These are phyloP conservation scores for Globisporangium orthogonon DNA, from an alignment of 352 stramenopile genomes.

Conservation along the genomic window DNA sequence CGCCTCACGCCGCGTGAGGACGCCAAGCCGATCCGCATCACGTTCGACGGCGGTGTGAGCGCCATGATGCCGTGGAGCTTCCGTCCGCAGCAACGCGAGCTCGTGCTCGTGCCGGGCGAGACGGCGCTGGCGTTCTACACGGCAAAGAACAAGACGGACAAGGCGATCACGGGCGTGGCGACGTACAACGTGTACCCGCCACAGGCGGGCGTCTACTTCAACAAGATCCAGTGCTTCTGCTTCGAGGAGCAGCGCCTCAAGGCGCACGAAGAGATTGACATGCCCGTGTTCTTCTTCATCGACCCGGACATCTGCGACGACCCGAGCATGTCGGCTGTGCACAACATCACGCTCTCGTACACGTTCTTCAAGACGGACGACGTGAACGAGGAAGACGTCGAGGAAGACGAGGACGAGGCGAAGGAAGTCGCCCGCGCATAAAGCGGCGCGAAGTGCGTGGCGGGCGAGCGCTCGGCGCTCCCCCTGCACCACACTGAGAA, in stretches of 20 bases:
- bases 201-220: slow-evolving; percentile 97
- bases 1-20: slow-evolving; percentile 90
- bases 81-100: slow-evolving; percentile 91
- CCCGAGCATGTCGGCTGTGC: slow-evolving; percentile 92
- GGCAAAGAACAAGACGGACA: slow-evolving; percentile 95
- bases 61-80: slow-evolving; percentile 97
- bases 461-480: too few species aligned
- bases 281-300: slow-evolving; percentile 99
- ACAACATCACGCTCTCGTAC: slow-evolving; percentile 98
- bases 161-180: slow-evolving; percentile 97
- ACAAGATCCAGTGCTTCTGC: slow-evolving; percentile 99
- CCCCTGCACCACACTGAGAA: background rate
- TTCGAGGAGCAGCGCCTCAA: slow-evolving; percentile 99
- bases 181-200: slow-evolving; percentile 99
- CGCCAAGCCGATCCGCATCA: slow-evolving; percentile 92
- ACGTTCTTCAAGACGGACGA: slow-evolving; percentile 98
- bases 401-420: slow-evolving; percentile 57
- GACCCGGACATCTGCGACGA: slow-evolving; percentile 98
- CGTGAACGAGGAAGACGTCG: slow-evolving; percentile 88
- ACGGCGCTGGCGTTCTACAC: slow-evolving; percentile 99
- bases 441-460: background rate
- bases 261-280: slow-evolving; percentile 97
- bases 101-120: slow-evolving; percentile 94
- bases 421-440: slow-evolving; percentile 10
- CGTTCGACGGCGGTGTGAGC: slow-evolving; percentile 94